phyloP scores from a whole-genome alignment of 805 yeast species.

The Zygosaccharomyces siamensis region DNA sequence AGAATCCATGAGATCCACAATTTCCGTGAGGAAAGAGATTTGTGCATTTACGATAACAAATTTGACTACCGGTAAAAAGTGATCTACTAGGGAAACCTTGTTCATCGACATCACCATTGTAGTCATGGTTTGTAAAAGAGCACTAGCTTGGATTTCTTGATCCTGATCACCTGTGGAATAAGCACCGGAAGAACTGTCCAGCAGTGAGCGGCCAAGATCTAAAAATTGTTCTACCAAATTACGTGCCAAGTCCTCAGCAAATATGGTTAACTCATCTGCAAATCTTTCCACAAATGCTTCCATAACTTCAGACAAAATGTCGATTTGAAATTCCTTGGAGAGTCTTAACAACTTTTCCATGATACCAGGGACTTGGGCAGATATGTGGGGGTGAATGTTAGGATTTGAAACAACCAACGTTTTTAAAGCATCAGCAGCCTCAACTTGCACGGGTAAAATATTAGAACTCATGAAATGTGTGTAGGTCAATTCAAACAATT shows the following conservation, averaged over 20 bases:
- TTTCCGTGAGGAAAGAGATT: constrained; percentile 56
- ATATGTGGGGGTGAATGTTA: constrained; percentile 60
- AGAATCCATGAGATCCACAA: constrained; percentile 59
- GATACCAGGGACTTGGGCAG: constrained; percentile 68
- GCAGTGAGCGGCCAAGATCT: constrained; percentile 49
- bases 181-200: constrained; percentile 41
- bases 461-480: constrained; percentile 41
- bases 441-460: constrained; percentile 70
- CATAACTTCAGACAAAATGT: constrained; percentile 83
- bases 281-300: constrained; percentile 90
- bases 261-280: constrained; percentile 83
- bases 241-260: constrained; percentile 61
- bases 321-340: constrained; percentile 79
- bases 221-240: constrained; percentile 61
- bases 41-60: constrained; percentile 56
- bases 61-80: constrained; percentile 53
- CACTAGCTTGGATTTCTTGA: constrained; percentile 64
- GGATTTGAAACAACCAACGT: constrained; percentile 64
- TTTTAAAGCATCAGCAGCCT: constrained; percentile 84
- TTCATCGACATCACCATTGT: constrained; percentile 70
- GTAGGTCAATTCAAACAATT: constrained; percentile 39
- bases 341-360: constrained; percentile 74
- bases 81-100: constrained; percentile 47
- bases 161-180: constrained; percentile 44
- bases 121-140: constrained; percentile 64